Conservation (phyloP, 2,329 filamentous ascomycete species). For the Ascochyta pisi region DNA sequence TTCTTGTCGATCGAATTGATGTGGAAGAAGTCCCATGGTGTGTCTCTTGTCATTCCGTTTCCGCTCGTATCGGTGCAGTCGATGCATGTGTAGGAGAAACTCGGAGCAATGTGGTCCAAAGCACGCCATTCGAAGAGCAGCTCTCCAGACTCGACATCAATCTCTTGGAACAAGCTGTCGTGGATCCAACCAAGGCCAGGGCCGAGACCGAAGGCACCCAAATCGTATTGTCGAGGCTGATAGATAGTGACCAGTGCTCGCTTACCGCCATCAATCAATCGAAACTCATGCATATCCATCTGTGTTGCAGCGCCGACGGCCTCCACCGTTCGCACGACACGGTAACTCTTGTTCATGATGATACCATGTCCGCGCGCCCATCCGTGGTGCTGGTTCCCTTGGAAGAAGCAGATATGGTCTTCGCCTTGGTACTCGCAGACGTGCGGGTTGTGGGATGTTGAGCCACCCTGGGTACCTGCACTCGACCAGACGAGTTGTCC, state of each 20-base stretch:
- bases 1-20: constrained; percentile 53
- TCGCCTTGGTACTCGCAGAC: constrained; percentile 14
- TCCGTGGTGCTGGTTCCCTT: constrained; percentile 13
- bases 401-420: constrained; percentile 17
- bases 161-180: constrained; percentile 53
- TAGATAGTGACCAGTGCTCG: constrained; percentile 42
- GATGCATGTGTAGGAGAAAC: constrained; percentile 17
- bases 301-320: constrained; percentile 13
- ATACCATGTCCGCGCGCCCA: constrained; percentile 13
- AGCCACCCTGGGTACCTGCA: constrained; percentile 12
- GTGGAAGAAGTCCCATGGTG: constrained; percentile 50
- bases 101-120: constrained; percentile 31
- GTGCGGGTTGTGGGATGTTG: constrained; percentile 13
- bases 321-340: constrained; percentile 6
- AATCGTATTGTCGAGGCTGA: constrained; percentile 45
- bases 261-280: constrained; percentile 11
- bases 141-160: constrained; percentile 48
- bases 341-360: constrained; percentile 12
- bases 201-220: constrained; percentile 47
- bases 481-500: constrained; percentile 13
- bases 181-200: constrained; percentile 48
- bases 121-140: constrained; percentile 50
- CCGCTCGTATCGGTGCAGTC: constrained; percentile 13
- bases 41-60: constrained; percentile 10
- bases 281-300: constrained; percentile 16